These are phyloP conservation scores for Exophiala phaeomuriformis DNA, from an alignment of 2,329 filamentous ascomycete genomes.

Conservation along the genomic window DNA sequence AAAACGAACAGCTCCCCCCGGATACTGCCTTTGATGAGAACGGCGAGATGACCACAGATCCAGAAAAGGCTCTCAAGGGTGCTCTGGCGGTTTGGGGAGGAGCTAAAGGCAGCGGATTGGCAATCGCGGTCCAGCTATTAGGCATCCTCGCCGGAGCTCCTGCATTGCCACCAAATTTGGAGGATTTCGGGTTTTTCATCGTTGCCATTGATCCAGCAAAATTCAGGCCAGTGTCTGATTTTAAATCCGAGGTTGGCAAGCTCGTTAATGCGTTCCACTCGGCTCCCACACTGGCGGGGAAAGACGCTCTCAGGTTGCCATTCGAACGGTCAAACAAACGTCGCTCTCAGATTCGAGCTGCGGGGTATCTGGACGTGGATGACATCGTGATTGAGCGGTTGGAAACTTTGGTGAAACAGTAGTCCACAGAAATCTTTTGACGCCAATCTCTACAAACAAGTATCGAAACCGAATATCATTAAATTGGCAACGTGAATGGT, in stretches of 20 bases:
- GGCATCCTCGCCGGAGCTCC: slow-evolving; percentile 6
- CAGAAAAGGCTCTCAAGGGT: slow-evolving; percentile 3
- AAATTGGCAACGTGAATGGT: too few relatives aligned
- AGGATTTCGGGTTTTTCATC: slow-evolving; percentile 5
- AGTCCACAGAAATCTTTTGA: too few relatives aligned
- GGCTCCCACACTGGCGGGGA: too few relatives aligned
- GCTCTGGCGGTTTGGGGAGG: slow-evolving; percentile 16
- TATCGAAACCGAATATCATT: too few relatives aligned
- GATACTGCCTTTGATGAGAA: slow-evolving; percentile 3
- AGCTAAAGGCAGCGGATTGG: slow-evolving; percentile 10
- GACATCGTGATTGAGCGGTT: too few relatives aligned
- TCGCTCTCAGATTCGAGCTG: too few relatives aligned
- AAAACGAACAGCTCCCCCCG: slow-evolving; percentile 2
- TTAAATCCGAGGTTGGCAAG: slow-evolving; percentile 9
- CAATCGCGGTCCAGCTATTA: slow-evolving; percentile 10
- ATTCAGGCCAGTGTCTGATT: slow-evolving; percentile 10
- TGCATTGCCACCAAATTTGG: neutral
- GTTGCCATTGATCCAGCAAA: slow-evolving; percentile 11
- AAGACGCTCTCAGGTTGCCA: too few relatives aligned
- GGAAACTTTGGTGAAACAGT: too few relatives aligned
- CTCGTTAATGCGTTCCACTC: too few relatives aligned
- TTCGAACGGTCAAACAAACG: too few relatives aligned
- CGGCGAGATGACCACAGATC: slow-evolving; percentile 6
- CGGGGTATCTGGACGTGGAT: too few relatives aligned
- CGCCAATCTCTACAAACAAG: too few relatives aligned